Conservation (phyloP, 2,329 filamentous ascomycete species). For the Fusarium sp. region DNA sequence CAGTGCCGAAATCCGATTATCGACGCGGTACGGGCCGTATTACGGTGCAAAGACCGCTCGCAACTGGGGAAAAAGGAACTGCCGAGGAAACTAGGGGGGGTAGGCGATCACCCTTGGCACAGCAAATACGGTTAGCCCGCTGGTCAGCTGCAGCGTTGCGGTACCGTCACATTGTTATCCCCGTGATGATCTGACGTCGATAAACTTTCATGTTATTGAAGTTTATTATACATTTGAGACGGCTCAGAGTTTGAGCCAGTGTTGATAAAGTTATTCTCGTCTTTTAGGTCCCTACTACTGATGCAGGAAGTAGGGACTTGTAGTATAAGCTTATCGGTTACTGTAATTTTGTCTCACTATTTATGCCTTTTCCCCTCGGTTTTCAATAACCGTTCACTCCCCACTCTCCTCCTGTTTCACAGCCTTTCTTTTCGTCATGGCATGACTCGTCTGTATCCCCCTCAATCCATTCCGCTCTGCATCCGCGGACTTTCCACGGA, state of each 20-base stretch:
- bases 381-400: fast-evolving
- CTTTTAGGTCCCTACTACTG: fast-evolving
- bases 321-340: neutral
- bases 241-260: fast-evolving
- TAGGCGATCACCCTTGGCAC: neutral
- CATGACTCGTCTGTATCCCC: neutral
- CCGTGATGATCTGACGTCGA: neutral
- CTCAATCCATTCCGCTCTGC: fast-evolving
- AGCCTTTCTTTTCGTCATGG: neutral
- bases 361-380: fast-evolving
- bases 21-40: neutral
- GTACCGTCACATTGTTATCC: fast-evolving
- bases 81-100: neutral
- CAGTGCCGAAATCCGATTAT: neutral
- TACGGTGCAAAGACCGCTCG: neutral
- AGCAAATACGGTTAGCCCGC: neutral
- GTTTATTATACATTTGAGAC: neutral
- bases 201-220: neutral
- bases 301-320: neutral
- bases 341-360: neutral
- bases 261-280: neutral
- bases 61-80: neutral
- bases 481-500: neutral
- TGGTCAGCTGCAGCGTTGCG: neutral
- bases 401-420: neutral